phyloP scores from a whole-genome alignment of 768 basidiomycete genomes.

The Tylopilus cervinicoccineus region DNA sequence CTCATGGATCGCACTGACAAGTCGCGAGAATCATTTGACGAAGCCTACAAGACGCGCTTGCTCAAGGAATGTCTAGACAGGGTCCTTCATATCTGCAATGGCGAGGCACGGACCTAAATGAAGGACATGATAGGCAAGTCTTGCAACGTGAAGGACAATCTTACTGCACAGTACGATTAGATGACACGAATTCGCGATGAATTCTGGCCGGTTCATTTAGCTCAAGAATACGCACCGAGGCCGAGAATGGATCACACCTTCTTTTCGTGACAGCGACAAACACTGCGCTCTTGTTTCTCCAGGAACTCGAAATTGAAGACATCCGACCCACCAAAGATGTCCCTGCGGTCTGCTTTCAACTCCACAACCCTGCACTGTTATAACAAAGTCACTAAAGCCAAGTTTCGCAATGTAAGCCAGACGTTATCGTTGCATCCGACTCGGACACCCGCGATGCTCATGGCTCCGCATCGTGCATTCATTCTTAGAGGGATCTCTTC shows the following conservation, averaged over 20 bases:
- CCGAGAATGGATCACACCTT: neutral
- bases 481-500: neutral
- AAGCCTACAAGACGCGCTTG: neutral
- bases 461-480: neutral
- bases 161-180: neutral
- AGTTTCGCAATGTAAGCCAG: neutral
- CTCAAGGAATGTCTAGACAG: neutral
- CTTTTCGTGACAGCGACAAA: neutral
- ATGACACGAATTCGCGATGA: neutral
- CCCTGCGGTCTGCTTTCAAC: neutral
- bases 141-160: neutral
- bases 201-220: neutral
- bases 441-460: neutral
- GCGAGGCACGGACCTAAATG: neutral
- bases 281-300: neutral
- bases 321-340: neutral
- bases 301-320: neutral
- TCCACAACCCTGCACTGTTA: neutral
- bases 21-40: neutral
- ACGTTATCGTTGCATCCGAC: neutral
- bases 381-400: neutral
- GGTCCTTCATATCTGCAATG: neutral
- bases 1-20: neutral
- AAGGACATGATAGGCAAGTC: neutral
- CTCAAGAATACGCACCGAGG: neutral